phyloP scores from a whole-genome alignment of 208 protist species.

The Leishmania turanica region DNA sequence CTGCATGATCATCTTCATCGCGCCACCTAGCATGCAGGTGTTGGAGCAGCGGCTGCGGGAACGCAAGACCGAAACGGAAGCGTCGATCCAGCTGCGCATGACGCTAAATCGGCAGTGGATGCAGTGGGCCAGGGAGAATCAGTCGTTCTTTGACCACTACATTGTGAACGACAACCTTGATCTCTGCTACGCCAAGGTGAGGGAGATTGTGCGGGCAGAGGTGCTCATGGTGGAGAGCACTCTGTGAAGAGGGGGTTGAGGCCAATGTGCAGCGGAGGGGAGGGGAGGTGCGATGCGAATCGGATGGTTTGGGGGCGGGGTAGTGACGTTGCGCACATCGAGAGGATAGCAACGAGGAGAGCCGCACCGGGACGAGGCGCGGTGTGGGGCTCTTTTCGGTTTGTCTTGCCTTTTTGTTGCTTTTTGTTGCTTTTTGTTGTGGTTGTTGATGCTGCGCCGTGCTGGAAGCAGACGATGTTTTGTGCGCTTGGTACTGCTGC shows the following conservation, averaged over 20 bases:
- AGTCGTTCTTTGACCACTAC: conserved; percentile 62
- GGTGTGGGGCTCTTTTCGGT: background rate
- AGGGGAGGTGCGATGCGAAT: background rate
- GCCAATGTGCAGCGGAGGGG: background rate
- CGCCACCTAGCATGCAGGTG: conserved; percentile 57
- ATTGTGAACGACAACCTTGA: conserved; percentile 87
- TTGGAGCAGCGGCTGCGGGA: conserved; percentile 75
- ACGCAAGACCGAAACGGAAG: conserved; percentile 87
- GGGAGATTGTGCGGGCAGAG: conserved; percentile 32
- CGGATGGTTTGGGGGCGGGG: background rate
- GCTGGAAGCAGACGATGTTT: background rate
- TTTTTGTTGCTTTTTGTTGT: background rate
- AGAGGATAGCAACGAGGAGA: background rate
- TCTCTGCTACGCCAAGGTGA: conserved; percentile 42
- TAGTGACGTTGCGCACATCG: background rate
- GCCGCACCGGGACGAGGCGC: background rate
- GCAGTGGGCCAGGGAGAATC: conserved; percentile 47
- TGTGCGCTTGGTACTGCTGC: background rate
- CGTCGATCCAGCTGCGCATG: conserved; percentile 65
- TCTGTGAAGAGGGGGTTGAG: conserved; percentile 15
- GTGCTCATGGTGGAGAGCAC: conserved; percentile 31
- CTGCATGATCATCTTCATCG: conserved; percentile 76
- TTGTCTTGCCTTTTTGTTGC: background rate
- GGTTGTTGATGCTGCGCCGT: background rate
- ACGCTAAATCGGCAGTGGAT: conserved; percentile 56